phyloP scores from a whole-genome alignment of 2,329 filamentous ascomycete species.

The Exophiala xenobiotica region DNA sequence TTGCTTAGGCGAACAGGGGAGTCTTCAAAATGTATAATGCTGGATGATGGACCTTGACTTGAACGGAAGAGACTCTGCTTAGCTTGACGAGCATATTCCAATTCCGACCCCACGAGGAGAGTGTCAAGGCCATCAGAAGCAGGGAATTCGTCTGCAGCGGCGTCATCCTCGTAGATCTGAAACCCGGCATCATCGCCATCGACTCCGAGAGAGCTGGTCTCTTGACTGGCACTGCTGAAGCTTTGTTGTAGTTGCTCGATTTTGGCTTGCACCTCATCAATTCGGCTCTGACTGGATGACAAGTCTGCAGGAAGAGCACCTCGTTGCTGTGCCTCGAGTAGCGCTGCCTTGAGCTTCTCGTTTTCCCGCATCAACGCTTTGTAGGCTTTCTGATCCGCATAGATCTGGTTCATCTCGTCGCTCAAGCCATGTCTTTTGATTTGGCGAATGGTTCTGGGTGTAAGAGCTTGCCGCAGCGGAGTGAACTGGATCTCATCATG shows the following conservation, averaged over 20 bases:
- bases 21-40: constrained; percentile 29
- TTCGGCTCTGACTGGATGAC: constrained; percentile 20
- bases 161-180: constrained; percentile 30
- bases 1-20: constrained; percentile 23
- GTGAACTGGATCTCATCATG: constrained; percentile 45
- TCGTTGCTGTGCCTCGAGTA: constrained; percentile 27
- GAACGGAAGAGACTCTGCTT: constrained; percentile 42
- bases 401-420: constrained; percentile 46
- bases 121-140: constrained; percentile 32
- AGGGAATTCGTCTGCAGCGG: constrained; percentile 26
- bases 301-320: constrained; percentile 1
- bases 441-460: constrained; percentile 43
- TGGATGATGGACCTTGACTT: constrained; percentile 25
- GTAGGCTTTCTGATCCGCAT: constrained; percentile 40
- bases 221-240: constrained; percentile 12
- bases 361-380: constrained; percentile 33
- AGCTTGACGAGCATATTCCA: constrained; percentile 42
- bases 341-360: constrained; percentile 30
- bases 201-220: constrained; percentile 4
- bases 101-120: constrained; percentile 36
- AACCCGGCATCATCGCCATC: constrained; percentile 24
- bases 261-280: constrained; percentile 32
- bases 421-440: constrained; percentile 47
- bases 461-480: constrained; percentile 45
- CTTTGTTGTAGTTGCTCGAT: constrained; percentile 30